Evolutionary conservation across 2,329 filamentous ascomycete species (phyloP), one percentile per base, ranked within the genome.

Genomic region (Penicillium capsulatum): DNA sequence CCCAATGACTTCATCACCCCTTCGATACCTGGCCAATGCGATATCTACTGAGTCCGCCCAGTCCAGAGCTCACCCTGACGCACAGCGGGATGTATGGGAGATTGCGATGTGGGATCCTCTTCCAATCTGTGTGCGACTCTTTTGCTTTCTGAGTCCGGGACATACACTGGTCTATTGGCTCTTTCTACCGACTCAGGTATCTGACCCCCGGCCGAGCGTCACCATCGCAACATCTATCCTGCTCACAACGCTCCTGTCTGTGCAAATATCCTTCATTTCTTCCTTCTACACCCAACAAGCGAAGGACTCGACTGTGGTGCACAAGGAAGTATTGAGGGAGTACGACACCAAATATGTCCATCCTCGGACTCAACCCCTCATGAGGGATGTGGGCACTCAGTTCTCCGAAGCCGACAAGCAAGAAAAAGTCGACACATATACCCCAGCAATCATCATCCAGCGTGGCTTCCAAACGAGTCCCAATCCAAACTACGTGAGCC

Each of bases 301-400:
- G 45, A 94, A 89, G 60, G 92, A 98, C 63, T 80, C 79, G 2
- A 75, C 81, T 2, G 76, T 96, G 32, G 84, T 98, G 42, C 88
- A 94, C 53, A 88, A 84, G 54, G 86, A 97, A 65, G 91, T 97
- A 4, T 75, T 97, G 67, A 83, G 89, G 61, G 92, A 98, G 67
- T 98, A 98, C 60, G 88, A 97, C 60, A 86, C 81, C 53, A 98
- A 98, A 69, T 96, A 84, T 58, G 92, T 98, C 1, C 88, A 94
- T 57, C 92, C 92, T 2, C 77, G 83, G 8, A 78, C 94, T n/a
- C 86, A 94, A 53, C 86, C 84, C 6, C 73, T 85, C 4, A 86
- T 94, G 50, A 73, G 82, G 50, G 79, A 84, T 56, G 88, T 91
- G 1, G 85, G 80, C 4, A 92, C 85, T 1, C 91, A 97, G 63